Percentiles rank a stretch among this genome's conserved stretches.
These are phyloP conservation scores for Lenwebbia sp. DNA, from an alignment of 345 rosid genomes.

Conservation along the genomic window DNA sequence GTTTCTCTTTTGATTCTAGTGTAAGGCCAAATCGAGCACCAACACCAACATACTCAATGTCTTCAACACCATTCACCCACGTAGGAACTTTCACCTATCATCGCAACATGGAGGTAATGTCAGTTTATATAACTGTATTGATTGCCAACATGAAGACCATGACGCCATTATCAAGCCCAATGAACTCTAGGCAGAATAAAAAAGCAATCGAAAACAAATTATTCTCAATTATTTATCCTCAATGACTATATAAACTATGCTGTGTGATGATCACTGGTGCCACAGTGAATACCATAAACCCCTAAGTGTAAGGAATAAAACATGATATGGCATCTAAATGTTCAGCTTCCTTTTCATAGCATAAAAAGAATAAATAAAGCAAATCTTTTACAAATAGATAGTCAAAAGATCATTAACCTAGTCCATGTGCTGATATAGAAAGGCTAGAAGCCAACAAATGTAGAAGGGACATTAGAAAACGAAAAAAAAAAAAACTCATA, in stretches of 20 bases:
- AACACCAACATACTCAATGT: conserved; percentile 73
- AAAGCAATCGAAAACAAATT: neutral
- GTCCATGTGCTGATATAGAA: neutral
- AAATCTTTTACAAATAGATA: neutral
- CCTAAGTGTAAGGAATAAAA: neutral
- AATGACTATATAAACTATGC: neutral
- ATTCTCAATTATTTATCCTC: neutral
- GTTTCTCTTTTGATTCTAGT: conserved; percentile 77
- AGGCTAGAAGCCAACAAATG: neutral
- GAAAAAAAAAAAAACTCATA: neutral
- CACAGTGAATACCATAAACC: neutral
- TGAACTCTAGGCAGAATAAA: neutral
- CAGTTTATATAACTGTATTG: neutral
- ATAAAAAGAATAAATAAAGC: neutral
- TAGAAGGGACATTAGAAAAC: neutral
- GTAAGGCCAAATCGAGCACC: conserved; percentile 90
- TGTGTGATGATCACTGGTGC: neutral
- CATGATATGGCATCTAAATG: neutral
- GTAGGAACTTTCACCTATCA: conserved; percentile 83
- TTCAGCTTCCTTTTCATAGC: neutral
- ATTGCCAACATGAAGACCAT: neutral
- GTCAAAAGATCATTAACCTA: neutral
- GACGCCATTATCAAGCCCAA: neutral
- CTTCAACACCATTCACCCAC: conserved; percentile 45
- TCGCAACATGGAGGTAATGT: neutral